Base-by-base conservation (phyloP, 306 rosid genomes). In the Amphicarpaea edgeworthii region DNA sequence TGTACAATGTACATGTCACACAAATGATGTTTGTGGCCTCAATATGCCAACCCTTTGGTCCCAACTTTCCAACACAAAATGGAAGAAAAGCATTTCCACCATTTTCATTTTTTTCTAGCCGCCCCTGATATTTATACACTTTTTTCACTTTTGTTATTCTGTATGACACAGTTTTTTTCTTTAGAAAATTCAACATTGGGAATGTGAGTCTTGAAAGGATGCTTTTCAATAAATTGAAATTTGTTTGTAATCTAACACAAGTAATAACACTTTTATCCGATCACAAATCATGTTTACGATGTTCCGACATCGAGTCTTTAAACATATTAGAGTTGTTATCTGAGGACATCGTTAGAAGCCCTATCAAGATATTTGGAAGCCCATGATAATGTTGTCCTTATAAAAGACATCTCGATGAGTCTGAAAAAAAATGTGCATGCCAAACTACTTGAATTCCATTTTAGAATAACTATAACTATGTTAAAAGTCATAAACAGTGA, bases 41-140 rank as follows among this genome's bases (percentile, higher is more conserved):
- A 42, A 75, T 55, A 75, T 73, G 73, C 83, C 71, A 79, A 76
- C 28, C 11, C 54, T 77, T 34, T 37, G 30, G 81, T 55, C 85
- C 81, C 30, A 65, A 75, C 76, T 75, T 23, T 76, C 83, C 20
- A 10, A 15, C 59, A 75, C 66, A 72, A 41, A 5, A n/a, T 19
- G 75, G 49, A 28, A 24, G n/a, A n/a, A 54, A 65, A 8, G 59
- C 46, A 38, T 34, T 58, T 57, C 28, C 43, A 6, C 34, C 66
- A 77, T 16, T 26, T 21, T 26, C 66, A 6, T 16, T 62, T 38
- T 40, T 76, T 32, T 34, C 11, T 60, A 75, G 82, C 84, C 79
- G 79, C 88, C 85, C 85, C 50, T 16, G 12, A 34, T 11, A 12
- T 11, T 5, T 53, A 9, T 16, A 53, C 10, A 7, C 32, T 28